Evolutionary conservation across 768 basidiomycete species (phyloP).

Genomic region (Leccinum obscurum): DNA sequence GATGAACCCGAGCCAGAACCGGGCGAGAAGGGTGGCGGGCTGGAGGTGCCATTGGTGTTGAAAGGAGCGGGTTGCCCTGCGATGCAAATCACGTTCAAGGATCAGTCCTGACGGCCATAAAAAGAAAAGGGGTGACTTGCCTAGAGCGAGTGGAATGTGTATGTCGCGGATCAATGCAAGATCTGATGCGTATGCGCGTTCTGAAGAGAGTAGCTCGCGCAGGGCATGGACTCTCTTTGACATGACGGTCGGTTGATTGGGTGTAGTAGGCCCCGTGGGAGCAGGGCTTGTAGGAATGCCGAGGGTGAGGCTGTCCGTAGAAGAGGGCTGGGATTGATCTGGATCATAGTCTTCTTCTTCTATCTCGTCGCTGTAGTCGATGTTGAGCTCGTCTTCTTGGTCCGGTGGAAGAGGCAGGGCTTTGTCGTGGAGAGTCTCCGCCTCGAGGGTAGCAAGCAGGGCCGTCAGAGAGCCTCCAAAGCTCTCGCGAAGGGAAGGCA

Average conservation of each 20-base stretch:
- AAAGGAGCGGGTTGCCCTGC: slow-evolving; percentile 45
- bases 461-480: slow-evolving; percentile 35
- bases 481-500: slow-evolving; percentile 32
- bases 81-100: slow-evolving; percentile 11
- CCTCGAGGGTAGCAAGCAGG: slow-evolving; percentile 32
- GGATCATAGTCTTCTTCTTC: slow-evolving; percentile 32
- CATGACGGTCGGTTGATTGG: slow-evolving; percentile 38
- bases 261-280: slow-evolving; percentile 15
- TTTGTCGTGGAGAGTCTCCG: slow-evolving; percentile 32
- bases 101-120: slow-evolving; percentile 3
- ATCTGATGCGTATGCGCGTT: slow-evolving; percentile 83
- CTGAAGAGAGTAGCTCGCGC: slow-evolving; percentile 74
- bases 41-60: slow-evolving; percentile 26
- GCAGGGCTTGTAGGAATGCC: slow-evolving; percentile 10
- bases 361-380: slow-evolving; percentile 24
- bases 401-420: slow-evolving; percentile 31
- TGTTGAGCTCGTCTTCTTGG: slow-evolving; percentile 23
- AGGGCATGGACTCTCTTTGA: slow-evolving; percentile 79
- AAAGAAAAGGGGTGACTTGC: slow-evolving; percentile 39
- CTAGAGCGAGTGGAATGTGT: slow-evolving; percentile 76
- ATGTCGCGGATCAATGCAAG: slow-evolving; percentile 75
- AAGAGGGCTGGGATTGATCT: slow-evolving; percentile 24
- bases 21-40: slow-evolving; percentile 29
- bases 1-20: slow-evolving; percentile 39
- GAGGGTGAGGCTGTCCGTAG: slow-evolving; percentile 29